phyloP scores from a whole-genome alignment of 495 filamentous ascomycete species.

The Pyrenopolyporus hunteri region DNA sequence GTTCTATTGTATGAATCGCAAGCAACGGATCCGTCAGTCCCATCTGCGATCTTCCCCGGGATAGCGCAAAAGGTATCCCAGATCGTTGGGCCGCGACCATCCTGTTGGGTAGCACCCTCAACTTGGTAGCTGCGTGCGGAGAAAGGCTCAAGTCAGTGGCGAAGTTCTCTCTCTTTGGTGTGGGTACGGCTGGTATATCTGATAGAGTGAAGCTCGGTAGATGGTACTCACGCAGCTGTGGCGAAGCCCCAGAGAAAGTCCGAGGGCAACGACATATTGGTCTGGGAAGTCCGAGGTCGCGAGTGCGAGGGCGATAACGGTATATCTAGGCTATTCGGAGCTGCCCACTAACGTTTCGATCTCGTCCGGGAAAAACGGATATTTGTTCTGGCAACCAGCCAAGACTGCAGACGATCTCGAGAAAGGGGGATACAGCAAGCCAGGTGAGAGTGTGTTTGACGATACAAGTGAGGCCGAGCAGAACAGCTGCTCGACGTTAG shows the following conservation, averaged over 20 bases:
- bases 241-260: constrained; percentile 87
- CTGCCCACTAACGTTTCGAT: constrained; percentile 27
- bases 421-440: constrained; percentile 1
- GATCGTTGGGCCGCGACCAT: constrained; percentile 75
- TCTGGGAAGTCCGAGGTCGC: not conserved
- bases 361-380: constrained; percentile 41
- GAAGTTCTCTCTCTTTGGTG: not conserved
- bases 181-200: not conserved
- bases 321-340: constrained; percentile 31
- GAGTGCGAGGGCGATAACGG: constrained; percentile 12
- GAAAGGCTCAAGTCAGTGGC: constrained; percentile 25
- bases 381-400: constrained; percentile 28
- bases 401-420: constrained; percentile 33
- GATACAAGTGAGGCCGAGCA: constrained; percentile 22
- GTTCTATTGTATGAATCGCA: constrained; percentile 80
- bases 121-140: constrained; percentile 68
- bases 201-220: not conserved
- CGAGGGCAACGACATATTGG: constrained; percentile 63
- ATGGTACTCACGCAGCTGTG: constrained; percentile 68
- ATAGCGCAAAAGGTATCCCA: constrained; percentile 79
- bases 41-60: constrained; percentile 76
- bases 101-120: constrained; percentile 69
- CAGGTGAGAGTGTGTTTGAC: constrained; percentile 13
- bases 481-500: constrained; percentile 20
- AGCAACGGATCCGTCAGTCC: constrained; percentile 69